Base-by-base conservation (phyloP, 2,329 filamentous ascomycete genomes). In the Aspergillus uvarum region DNA sequence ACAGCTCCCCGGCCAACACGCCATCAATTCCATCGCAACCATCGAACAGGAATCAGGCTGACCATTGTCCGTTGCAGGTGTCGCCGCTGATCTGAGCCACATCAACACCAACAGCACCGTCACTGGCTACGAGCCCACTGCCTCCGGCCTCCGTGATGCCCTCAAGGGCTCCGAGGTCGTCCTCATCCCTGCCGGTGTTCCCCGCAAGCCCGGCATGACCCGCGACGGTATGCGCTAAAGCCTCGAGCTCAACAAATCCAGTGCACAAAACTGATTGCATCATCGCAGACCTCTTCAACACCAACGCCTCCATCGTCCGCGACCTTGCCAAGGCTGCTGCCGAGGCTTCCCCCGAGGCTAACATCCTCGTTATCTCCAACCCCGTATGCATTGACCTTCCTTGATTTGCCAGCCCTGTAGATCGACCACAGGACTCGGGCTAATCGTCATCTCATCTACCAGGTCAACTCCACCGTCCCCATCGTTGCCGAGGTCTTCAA, bases 201-300 rank as follows among this genome's bases (percentile, higher is more conserved):
- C 95, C 77, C 92, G 95, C 83, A 97, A 97, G 88, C 95, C 95
- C 79, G 95, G 95, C 82, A 99, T 99, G 95, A 96, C 91, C 83
- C 93, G 95, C 85, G 95, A 99, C 82, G 86, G 86, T 88, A 82
- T 65, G 80, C 16, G 44, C 53, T 38, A 16, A 21, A 50, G 14
- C 57, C 32, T 47, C 29, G 35, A 47, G 29, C 21, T 42, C 19
- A 26, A 38, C 29, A 16, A 26, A 50, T 24, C 26, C 14, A 19
- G 19, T 35, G 52, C 19, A 26, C 16, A 51, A 14, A 19, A 56
- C 62, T 62, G 42, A 61, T 61, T 59, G 16, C 32, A 35, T 35
- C 31, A 50, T 60, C 19, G 5, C 57, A 87, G 94, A 99, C 79
- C 89, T 99, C 67, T 99, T 99, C 92, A 98, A 98, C 89, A 99